phyloP scores from a whole-genome alignment of 371 early-diverging fungal genomes.

The Mortierella sp. region DNA sequence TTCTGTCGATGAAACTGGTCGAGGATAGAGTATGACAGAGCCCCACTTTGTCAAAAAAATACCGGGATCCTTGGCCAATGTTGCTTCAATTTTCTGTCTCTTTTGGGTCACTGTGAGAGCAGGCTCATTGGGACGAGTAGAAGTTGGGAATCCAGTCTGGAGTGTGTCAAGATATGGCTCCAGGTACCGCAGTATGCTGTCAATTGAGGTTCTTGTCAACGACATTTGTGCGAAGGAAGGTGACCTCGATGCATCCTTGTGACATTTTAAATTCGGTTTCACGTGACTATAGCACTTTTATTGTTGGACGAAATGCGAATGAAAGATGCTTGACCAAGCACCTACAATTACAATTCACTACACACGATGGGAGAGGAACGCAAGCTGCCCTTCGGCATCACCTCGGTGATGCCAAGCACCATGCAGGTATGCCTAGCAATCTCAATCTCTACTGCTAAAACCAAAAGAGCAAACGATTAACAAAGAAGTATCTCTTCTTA shows the following conservation, averaged over 20 bases:
- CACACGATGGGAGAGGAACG: slow-evolving; percentile 44
- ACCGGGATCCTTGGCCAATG: slow-evolving; percentile 31
- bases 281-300: not conserved
- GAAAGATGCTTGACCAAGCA: not conserved
- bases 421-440: slow-evolving; percentile 31
- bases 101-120: slow-evolving; percentile 36
- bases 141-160: slow-evolving; percentile 52
- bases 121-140: slow-evolving; percentile 46
- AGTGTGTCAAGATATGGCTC: slow-evolving; percentile 48
- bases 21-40: slow-evolving; percentile 52
- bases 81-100: slow-evolving; percentile 33
- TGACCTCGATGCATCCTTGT: not conserved
- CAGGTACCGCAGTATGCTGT: slow-evolving; percentile 32
- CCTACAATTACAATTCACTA: not conserved
- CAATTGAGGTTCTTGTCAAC: slow-evolving; percentile 28
- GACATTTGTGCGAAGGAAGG: not conserved
- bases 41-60: slow-evolving; percentile 57
- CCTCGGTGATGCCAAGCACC: slow-evolving; percentile 54
- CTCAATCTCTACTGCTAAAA: not conserved
- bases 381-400: slow-evolving; percentile 55
- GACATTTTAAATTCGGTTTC: too few relatives aligned
- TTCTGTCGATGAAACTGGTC: not conserved
- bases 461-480: not conserved
- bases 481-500: not conserved
- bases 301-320: too few relatives aligned